phyloP scores from a whole-genome alignment of 345 rosid genomes.

The Salix udensis region DNA sequence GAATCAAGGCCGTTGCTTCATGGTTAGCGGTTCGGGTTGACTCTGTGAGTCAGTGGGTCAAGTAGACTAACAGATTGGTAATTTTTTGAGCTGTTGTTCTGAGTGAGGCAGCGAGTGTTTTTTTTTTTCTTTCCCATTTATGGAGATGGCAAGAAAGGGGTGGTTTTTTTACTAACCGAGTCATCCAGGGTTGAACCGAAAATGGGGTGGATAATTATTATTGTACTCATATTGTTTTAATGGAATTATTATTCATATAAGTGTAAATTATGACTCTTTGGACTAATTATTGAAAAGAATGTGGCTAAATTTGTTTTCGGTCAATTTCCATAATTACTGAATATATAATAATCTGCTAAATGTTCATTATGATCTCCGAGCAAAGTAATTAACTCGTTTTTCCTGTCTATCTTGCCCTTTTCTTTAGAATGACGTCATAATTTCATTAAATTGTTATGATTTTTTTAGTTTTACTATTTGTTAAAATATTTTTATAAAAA shows the following conservation, averaged over 20 bases:
- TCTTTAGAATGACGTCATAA: neutral
- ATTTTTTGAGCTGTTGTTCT: neutral
- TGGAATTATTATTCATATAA: neutral
- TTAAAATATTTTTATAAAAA: no score
- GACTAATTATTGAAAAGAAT: neutral
- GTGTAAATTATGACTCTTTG: slow-evolving; percentile 31
- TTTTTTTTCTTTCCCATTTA: neutral
- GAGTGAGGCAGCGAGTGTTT: neutral
- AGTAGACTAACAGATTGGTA: neutral
- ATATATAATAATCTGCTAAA: neutral
- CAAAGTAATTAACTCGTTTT: neutral
- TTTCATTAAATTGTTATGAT: no score
- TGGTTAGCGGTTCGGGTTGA: slow-evolving; percentile 19
- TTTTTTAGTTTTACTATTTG: no score
- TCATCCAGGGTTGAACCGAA: slow-evolving; percentile 34
- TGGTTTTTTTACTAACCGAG: slow-evolving; percentile 21
- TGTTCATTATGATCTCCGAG: neutral
- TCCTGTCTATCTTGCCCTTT: neutral
- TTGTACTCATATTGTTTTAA: neutral
- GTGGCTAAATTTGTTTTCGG: neutral
- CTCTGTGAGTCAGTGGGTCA: slow-evolving; percentile 24
- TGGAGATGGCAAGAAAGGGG: slow-evolving; percentile 35
- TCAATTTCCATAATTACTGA: neutral
- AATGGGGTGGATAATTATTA: neutral
- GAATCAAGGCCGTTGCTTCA: slow-evolving; percentile 70